Evolutionary conservation across 208 protist species (phyloP).

Genomic region (Trypanosoma lewisi): DNA sequence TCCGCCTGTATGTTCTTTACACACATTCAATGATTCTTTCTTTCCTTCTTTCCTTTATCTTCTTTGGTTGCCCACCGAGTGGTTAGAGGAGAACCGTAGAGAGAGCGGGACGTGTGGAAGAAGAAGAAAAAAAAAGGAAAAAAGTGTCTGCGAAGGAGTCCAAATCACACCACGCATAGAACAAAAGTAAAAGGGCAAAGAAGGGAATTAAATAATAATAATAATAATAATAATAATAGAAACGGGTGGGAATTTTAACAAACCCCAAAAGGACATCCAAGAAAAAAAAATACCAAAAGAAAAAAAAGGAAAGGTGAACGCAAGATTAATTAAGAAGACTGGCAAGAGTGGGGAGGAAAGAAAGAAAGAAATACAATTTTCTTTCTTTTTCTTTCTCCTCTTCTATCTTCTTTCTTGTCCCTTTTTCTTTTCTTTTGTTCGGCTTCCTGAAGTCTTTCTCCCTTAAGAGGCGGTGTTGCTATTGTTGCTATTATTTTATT

Average conservation of each 20-base stretch:
- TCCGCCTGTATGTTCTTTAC: background rate
- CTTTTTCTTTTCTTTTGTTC: background rate
- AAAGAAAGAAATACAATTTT: background rate
- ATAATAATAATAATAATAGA: background rate
- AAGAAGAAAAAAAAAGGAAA: conserved; percentile 7
- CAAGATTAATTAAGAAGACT: background rate
- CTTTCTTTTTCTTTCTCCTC: background rate
- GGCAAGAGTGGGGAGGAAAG: background rate
- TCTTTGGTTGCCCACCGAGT: background rate
- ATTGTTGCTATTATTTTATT: background rate
- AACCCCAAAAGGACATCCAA: too few species aligned
- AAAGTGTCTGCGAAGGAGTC: background rate
- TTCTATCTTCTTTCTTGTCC: background rate
- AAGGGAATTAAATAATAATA: background rate
- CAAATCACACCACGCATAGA: background rate
- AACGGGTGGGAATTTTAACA: too few species aligned
- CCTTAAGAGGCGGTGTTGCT: background rate
- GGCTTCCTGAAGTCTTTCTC: background rate
- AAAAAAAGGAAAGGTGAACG: background rate
- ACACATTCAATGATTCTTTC: conserved; percentile 4
- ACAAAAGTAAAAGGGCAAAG: background rate
- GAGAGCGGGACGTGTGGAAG: conserved; percentile 4
- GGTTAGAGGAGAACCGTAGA: background rate
- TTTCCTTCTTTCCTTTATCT: conserved; percentile 8
- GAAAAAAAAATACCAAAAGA: too few species aligned